Conservation (phyloP, 129 eudicot genomes). For the Artemisia tridentata region DNA sequence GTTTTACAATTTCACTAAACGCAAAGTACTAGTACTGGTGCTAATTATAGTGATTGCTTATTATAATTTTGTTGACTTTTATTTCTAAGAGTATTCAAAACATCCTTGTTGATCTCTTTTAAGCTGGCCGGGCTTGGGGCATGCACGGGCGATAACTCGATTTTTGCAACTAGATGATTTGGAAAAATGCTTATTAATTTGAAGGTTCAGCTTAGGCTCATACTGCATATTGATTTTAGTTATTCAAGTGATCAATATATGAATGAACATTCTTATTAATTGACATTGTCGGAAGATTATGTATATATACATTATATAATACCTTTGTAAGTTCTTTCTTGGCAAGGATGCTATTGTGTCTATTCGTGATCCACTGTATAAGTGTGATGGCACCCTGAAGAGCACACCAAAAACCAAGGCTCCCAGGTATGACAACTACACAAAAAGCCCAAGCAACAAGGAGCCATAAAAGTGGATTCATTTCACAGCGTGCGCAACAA, state of each 20-base stretch:
- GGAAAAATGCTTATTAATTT: too few species aligned
- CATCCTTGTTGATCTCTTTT: too few species aligned
- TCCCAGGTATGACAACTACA: slow-evolving; percentile 63
- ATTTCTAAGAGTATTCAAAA: too few species aligned
- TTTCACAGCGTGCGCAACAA: too few species aligned
- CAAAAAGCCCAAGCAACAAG: too few species aligned
- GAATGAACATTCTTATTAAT: background rate
- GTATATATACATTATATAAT: background rate
- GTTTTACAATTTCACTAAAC: background rate
- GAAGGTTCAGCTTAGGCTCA: too few species aligned
- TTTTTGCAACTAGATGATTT: too few species aligned
- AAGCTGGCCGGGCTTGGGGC: too few species aligned
- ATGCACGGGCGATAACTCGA: too few species aligned
- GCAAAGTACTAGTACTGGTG: background rate
- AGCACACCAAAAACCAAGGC: slow-evolving; percentile 74
- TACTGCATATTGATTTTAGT: too few species aligned
- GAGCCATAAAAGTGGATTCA: too few species aligned
- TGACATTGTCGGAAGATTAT: background rate
- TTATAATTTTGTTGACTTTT: background rate
- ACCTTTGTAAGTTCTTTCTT: slow-evolving; percentile 91
- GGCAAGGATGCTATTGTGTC: slow-evolving; percentile 88
- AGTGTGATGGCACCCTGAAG: slow-evolving; percentile 86
- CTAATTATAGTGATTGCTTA: too few species aligned
- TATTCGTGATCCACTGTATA: slow-evolving; percentile 83
- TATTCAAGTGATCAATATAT: background rate